phyloP scores from a whole-genome alignment of 345 rosid genomes.

The Excoecaria cochinchinensis region DNA sequence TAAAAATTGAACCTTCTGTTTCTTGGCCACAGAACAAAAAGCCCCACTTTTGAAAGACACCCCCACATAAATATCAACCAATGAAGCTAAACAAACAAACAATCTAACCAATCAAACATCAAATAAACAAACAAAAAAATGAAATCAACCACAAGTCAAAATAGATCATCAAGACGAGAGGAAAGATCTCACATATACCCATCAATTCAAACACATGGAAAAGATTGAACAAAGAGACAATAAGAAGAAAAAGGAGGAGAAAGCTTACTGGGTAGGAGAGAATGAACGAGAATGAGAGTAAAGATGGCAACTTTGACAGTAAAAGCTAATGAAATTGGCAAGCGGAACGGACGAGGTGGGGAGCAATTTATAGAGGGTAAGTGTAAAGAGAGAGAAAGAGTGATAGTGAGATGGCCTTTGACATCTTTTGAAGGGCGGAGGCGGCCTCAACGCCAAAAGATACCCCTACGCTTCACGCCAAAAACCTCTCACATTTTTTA shows the following conservation, averaged over 20 bases:
- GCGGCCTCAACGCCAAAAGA: conserved; percentile 1
- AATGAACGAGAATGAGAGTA: background rate
- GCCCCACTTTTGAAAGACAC: conserved; percentile 5
- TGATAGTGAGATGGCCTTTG: conserved; percentile 6
- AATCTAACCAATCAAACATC: background rate
- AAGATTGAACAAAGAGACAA: no score
- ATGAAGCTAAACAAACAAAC: background rate
- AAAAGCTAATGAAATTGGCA: background rate
- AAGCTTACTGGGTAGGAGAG: background rate
- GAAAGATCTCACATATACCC: background rate
- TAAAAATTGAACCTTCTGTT: background rate
- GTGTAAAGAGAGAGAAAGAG: background rate
- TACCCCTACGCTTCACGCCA: background rate
- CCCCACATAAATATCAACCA: background rate
- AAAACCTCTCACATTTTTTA: background rate
- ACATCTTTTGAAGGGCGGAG: conserved; percentile 6
- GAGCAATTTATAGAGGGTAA: background rate
- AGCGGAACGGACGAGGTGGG: background rate
- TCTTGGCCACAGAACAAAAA: conserved; percentile 1
- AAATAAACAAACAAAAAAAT: conserved; percentile 8
- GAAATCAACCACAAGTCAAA: background rate
- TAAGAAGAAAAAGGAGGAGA: background rate
- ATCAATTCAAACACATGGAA: background rate
- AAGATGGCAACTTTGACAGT: background rate
- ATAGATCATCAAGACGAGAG: background rate